These are phyloP conservation scores for Nannochloropsis gaditana DNA, from an alignment of 108 stramenopile genomes.

Conservation along the genomic window DNA sequence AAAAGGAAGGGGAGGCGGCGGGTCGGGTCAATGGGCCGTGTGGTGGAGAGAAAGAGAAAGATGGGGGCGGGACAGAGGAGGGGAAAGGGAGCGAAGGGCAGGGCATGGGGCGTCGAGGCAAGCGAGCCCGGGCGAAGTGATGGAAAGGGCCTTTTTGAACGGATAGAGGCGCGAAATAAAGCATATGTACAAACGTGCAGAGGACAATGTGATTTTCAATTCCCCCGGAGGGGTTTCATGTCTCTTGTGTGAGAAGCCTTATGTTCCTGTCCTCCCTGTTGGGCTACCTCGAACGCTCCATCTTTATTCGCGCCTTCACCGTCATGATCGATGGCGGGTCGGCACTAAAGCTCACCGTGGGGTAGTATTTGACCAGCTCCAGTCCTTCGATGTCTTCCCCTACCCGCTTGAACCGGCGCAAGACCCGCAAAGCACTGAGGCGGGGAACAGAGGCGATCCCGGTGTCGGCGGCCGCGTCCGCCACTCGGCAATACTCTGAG, in stretches of 20 bases:
- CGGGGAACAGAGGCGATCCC: neutral
- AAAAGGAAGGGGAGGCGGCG: neutral
- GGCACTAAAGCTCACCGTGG: neutral
- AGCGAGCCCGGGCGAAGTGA: too few species aligned
- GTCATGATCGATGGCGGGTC: neutral
- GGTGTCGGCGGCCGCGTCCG: neutral
- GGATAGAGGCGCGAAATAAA: too few species aligned
- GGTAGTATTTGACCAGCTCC: constrained; percentile 6
- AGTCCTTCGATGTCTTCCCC: neutral
- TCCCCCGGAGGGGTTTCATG: too few species aligned
- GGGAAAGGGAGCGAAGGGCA: neutral
- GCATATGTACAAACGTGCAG: too few species aligned
- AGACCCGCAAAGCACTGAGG: neutral
- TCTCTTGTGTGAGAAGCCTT: too few species aligned
- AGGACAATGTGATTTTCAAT: too few species aligned
- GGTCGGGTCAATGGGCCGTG: too few species aligned
- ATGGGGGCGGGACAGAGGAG: neutral
- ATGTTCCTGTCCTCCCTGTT: neutral
- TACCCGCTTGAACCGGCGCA: neutral
- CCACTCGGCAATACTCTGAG: neutral
- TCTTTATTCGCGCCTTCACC: neutral
- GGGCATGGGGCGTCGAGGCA: too few species aligned
- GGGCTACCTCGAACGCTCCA: neutral
- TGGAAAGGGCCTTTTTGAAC: too few species aligned
- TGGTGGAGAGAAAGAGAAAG: neutral